Percentiles rank a stretch among this genome's conserved stretches.
phyloP scores from a whole-genome alignment of 208 protist species.

The Trypanosoma rangeli region DNA sequence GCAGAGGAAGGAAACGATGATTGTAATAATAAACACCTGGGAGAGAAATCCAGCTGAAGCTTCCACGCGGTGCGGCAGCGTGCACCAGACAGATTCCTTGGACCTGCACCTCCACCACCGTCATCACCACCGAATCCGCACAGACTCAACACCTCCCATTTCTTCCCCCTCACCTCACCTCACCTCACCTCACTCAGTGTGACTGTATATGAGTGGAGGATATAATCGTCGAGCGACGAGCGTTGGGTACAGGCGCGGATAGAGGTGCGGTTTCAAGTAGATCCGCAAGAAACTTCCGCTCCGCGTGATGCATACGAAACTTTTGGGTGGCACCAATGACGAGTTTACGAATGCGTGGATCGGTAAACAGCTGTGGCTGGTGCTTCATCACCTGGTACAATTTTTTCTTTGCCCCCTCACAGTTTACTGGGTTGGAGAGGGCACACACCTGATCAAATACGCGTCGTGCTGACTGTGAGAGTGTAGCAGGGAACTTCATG shows the following conservation, averaged over 20 bases:
- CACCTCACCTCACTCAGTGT: not conserved
- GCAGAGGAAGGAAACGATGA: not conserved
- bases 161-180: not conserved
- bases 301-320: slow-evolving; percentile 75
- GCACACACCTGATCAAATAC: slow-evolving; percentile 60
- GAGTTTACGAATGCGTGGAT: slow-evolving; percentile 51
- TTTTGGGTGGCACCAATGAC: slow-evolving; percentile 49
- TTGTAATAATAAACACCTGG: not conserved
- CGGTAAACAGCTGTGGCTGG: slow-evolving; percentile 63
- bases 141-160: not conserved
- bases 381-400: slow-evolving; percentile 77
- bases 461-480: slow-evolving; percentile 27
- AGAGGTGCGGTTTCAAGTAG: slow-evolving; percentile 76
- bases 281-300: slow-evolving; percentile 85
- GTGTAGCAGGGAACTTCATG: not conserved
- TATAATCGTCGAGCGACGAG: slow-evolving; percentile 13
- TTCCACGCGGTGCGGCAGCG: not conserved
- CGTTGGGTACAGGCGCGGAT: slow-evolving; percentile 12
- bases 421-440: slow-evolving; percentile 78
- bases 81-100: not conserved
- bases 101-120: no score
- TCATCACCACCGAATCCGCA: not conserved
- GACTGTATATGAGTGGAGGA: not conserved
- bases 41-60: not conserved
- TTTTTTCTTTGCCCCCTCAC: slow-evolving; percentile 69